phyloP scores from a whole-genome alignment of 306 rosid species.

The Fagus crenata region DNA sequence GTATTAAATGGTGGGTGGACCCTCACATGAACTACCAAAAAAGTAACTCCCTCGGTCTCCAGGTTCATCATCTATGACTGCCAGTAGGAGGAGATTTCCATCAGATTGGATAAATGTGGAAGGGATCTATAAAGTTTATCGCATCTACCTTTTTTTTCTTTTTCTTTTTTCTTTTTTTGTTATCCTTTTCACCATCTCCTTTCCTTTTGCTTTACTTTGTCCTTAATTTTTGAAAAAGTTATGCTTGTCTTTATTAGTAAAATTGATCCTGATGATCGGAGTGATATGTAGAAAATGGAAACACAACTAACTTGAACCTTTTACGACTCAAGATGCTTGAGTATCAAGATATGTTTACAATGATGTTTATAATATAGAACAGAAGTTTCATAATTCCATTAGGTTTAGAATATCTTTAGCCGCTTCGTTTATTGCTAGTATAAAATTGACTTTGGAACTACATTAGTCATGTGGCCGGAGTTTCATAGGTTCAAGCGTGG shows the following conservation, averaged over 20 bases:
- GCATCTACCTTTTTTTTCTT: background rate
- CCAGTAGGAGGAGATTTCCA: conserved; percentile 9
- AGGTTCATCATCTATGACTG: conserved; percentile 19
- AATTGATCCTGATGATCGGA: background rate
- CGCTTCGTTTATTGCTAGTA: background rate
- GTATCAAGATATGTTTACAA: background rate
- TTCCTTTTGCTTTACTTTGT: background rate
- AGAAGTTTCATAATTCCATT: background rate
- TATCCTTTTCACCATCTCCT: background rate
- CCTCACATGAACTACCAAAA: conserved; percentile 23
- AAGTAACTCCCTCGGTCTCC: conserved; percentile 13
- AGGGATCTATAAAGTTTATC: background rate
- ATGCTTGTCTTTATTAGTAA: background rate
- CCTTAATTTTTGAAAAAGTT: background rate
- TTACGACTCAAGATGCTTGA: background rate
- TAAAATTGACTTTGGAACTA: background rate
- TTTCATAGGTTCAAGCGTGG: background rate
- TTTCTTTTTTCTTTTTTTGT: too few relatives aligned
- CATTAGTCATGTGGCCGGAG: background rate
- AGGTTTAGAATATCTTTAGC: background rate
- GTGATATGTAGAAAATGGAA: too few relatives aligned
- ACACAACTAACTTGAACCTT: too few relatives aligned
- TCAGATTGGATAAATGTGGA: conserved; percentile 1
- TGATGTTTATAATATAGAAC: too few relatives aligned
- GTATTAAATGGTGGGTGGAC: conserved; percentile 41